A percentile compares a stretch with the other conserved stretches of the same genome.
These are phyloP conservation scores for Cutaneotrichosporon dermatis DNA, from an alignment of 1,284 basidiomycete species.

Conservation along the genomic window DNA sequence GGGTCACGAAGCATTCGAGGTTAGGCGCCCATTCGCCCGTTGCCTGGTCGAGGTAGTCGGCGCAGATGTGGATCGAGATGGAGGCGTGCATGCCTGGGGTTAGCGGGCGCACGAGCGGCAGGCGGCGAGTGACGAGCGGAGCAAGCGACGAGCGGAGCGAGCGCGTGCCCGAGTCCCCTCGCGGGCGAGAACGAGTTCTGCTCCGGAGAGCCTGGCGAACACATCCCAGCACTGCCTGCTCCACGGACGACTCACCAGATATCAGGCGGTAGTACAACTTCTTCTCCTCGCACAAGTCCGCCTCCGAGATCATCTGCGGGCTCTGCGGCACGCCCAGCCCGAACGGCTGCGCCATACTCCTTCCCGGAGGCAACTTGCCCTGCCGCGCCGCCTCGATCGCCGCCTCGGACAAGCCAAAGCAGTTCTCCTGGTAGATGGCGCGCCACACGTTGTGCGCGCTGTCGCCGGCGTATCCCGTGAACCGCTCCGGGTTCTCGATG, in stretches of 20 bases:
- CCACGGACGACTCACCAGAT: slow-evolving; percentile 57
- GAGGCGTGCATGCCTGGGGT: slow-evolving; percentile 72
- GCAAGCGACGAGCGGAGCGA: no score
- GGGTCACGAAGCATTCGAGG: slow-evolving; percentile 83
- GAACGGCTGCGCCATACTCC: neutral
- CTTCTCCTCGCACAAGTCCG: slow-evolving; percentile 76
- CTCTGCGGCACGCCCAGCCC: neutral
- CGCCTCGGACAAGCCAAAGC: slow-evolving; percentile 66
- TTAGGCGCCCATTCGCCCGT: slow-evolving; percentile 97
- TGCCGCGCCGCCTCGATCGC: slow-evolving; percentile 22
- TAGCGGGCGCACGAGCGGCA: neutral
- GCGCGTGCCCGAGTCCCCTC: no score
- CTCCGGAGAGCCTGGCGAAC: no score
- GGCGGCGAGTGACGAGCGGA: no score
- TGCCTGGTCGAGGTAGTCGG: slow-evolving; percentile 81
- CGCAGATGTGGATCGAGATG: slow-evolving; percentile 95
- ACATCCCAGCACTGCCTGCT: no score
- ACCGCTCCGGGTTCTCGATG: slow-evolving; percentile 85
- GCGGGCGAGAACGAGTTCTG: no score
- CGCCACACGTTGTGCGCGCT: slow-evolving; percentile 86
- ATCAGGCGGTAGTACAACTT: slow-evolving; percentile 95
- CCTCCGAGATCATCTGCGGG: slow-evolving; percentile 21
- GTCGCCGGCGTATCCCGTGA: slow-evolving; percentile 89
- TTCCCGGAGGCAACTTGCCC: neutral
- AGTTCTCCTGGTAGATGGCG: slow-evolving; percentile 97